phyloP scores from a whole-genome alignment of 768 basidiomycete species.

The Termitomyces sp. region DNA sequence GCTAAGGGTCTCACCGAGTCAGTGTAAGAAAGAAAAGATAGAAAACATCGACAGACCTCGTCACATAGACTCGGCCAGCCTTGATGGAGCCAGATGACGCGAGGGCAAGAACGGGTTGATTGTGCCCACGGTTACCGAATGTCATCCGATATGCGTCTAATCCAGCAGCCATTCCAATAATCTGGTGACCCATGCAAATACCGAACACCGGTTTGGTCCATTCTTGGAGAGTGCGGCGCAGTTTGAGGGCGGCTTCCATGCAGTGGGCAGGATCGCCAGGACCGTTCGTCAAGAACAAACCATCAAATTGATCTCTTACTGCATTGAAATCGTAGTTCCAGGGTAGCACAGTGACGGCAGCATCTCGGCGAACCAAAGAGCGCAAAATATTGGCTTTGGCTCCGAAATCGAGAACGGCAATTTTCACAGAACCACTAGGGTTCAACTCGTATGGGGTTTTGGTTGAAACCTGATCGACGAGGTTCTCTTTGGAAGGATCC shows the following conservation, averaged over 20 bases:
- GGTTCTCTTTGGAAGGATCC: slow-evolving; percentile 90
- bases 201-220: slow-evolving; percentile 96
- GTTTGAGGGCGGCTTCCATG: slow-evolving; percentile 76
- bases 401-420: slow-evolving; percentile 96
- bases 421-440: slow-evolving; percentile 80
- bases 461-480: slow-evolving; percentile 92
- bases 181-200: slow-evolving; percentile 99
- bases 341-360: slow-evolving; percentile 90
- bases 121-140: slow-evolving; percentile 99
- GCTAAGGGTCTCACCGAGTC: slow-evolving; percentile 31
- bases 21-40: background rate
- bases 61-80: slow-evolving; percentile 96
- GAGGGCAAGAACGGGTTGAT: slow-evolving; percentile 95
- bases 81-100: slow-evolving; percentile 92
- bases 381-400: slow-evolving; percentile 97
- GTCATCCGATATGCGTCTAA: slow-evolving; percentile 97
- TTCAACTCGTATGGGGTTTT: slow-evolving; percentile 83
- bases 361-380: slow-evolving; percentile 86
- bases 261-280: slow-evolving; percentile 93
- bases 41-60: slow-evolving; percentile 50
- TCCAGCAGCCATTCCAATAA: slow-evolving; percentile 97
- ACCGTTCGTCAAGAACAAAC: slow-evolving; percentile 94
- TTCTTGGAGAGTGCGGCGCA: slow-evolving; percentile 79
- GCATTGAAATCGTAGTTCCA: slow-evolving; percentile 98
- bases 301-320: slow-evolving; percentile 87